Conservation (phyloP, 768 basidiomycete genomes). For the Udeniomyces megalosporus region DNA sequence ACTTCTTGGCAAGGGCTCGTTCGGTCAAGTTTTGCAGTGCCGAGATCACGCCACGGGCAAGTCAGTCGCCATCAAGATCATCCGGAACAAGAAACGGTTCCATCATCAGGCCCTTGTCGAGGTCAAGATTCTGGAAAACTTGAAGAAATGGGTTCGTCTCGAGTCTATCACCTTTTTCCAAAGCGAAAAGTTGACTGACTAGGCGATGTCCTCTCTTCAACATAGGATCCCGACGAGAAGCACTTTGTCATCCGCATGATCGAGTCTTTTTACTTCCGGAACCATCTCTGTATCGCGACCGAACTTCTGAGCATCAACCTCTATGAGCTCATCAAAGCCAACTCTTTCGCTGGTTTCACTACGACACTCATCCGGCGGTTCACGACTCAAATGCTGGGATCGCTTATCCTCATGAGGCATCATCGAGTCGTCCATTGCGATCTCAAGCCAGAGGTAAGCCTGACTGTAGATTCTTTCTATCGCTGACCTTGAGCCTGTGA, state of each 20-base stretch:
- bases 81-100: slow-evolving; percentile 97
- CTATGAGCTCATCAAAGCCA: slow-evolving; percentile 97
- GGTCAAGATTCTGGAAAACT: slow-evolving; percentile 91
- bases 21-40: slow-evolving; percentile 90
- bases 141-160: slow-evolving; percentile 80
- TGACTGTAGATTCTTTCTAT: slow-evolving; percentile 19
- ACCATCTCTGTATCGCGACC: slow-evolving; percentile 94
- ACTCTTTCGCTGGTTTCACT: slow-evolving; percentile 95
- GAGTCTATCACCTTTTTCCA: background rate
- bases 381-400: slow-evolving; percentile 85
- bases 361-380: slow-evolving; percentile 88
- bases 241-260: slow-evolving; percentile 97
- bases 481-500: background rate
- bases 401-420: slow-evolving; percentile 81
- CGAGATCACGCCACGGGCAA: slow-evolving; percentile 87
- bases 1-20: slow-evolving; percentile 91
- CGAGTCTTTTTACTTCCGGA: slow-evolving; percentile 94
- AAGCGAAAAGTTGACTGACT: slow-evolving; percentile 1
- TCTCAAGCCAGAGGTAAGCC: slow-evolving; percentile 90
- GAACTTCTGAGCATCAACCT: slow-evolving; percentile 95
- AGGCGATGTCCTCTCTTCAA: background rate
- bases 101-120: slow-evolving; percentile 98
- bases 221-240: slow-evolving; percentile 84
- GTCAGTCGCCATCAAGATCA: slow-evolving; percentile 98
- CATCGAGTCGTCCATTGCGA: slow-evolving; percentile 98